These are phyloP conservation scores for Gillenia trifoliata DNA, from an alignment of 306 rosid species.

Conservation along the genomic window DNA sequence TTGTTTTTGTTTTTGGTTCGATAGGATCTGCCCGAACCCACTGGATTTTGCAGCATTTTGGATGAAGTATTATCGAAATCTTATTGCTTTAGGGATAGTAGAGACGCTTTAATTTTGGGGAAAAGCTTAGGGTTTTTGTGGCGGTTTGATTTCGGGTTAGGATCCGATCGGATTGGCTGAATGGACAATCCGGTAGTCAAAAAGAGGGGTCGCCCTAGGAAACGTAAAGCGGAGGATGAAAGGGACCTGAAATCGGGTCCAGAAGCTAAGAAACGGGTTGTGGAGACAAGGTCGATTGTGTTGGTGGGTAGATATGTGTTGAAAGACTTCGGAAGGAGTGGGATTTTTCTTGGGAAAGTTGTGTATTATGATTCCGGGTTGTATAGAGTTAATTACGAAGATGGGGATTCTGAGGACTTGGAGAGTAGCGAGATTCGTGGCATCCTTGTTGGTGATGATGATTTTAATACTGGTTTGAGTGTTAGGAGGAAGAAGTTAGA, in stretches of 20 bases:
- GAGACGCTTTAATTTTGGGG: background rate
- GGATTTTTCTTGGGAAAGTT: conserved; percentile 70
- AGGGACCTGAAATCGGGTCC: conserved; percentile 28
- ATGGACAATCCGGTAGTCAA: conserved; percentile 68
- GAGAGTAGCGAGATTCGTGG: conserved; percentile 73
- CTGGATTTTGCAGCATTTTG: conserved; percentile 10
- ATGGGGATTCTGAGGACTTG: conserved; percentile 82
- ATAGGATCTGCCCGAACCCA: conserved; percentile 18
- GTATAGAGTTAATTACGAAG: conserved; percentile 74
- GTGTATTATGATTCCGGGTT: conserved; percentile 56
- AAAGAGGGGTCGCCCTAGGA: conserved; percentile 93
- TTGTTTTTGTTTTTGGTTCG: background rate
- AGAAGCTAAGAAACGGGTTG: conserved; percentile 41
- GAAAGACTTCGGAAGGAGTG: conserved; percentile 59
- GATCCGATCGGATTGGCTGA: conserved; percentile 9
- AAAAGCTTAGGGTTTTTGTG: conserved; percentile 19
- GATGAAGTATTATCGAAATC: conserved; percentile 11
- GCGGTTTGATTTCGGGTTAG: conserved; percentile 12
- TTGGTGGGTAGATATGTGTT: conserved; percentile 62
- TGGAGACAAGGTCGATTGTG: conserved; percentile 38
- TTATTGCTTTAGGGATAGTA: background rate
- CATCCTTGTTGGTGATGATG: conserved; percentile 39
- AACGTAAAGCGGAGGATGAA: conserved; percentile 53
- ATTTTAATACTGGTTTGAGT: conserved; percentile 30
- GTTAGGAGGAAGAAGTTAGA: conserved; percentile 47